Percentiles rank a stretch among this genome's conserved stretches.
These are phyloP conservation scores for Castanea sativa DNA, from an alignment of 306 rosid genomes.

Conservation along the genomic window DNA sequence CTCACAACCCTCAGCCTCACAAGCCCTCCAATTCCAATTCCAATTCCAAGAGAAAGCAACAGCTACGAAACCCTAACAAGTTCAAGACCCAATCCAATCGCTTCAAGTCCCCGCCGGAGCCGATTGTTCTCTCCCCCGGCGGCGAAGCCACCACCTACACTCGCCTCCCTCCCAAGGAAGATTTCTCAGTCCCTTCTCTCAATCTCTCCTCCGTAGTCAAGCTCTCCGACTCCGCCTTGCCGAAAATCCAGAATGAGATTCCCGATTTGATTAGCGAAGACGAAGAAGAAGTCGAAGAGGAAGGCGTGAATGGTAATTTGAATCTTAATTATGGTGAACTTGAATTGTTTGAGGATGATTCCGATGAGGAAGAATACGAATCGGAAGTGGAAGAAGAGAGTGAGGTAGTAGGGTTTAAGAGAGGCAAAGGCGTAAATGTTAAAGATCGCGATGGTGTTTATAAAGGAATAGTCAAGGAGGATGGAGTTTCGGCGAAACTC, in stretches of 20 bases:
- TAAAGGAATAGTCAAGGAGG: slow-evolving; percentile 7
- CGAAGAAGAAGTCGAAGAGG: slow-evolving; percentile 13
- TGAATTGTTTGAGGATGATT: slow-evolving; percentile 34
- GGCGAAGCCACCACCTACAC: slow-evolving; percentile 84
- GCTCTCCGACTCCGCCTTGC: slow-evolving; percentile 59
- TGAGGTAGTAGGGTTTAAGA: not conserved
- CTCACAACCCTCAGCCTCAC: slow-evolving; percentile 31
- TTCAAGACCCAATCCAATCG: slow-evolving; percentile 13
- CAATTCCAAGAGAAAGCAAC: slow-evolving; percentile 31
- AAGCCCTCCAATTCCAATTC: not conserved
- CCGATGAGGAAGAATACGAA: slow-evolving; percentile 25
- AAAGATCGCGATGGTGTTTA: not conserved
- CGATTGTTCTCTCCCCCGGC: slow-evolving; percentile 36
- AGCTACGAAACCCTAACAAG: slow-evolving; percentile 26
- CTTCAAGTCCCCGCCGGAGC: slow-evolving; percentile 29
- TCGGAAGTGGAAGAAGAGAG: slow-evolving; percentile 17
- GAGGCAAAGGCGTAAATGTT: slow-evolving; percentile 12
- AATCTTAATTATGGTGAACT: slow-evolving; percentile 24
- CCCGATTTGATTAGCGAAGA: slow-evolving; percentile 22
- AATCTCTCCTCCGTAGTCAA: slow-evolving; percentile 53
- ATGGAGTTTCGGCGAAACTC: slow-evolving; percentile 6
- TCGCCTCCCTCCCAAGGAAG: slow-evolving; percentile 81
- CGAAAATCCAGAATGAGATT: slow-evolving; percentile 26
- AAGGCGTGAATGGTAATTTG: slow-evolving; percentile 7
- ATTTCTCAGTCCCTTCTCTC: slow-evolving; percentile 36